These are phyloP conservation scores for Blastomyces percursus DNA, from an alignment of 2,329 filamentous ascomycete genomes.

Conservation along the genomic window DNA sequence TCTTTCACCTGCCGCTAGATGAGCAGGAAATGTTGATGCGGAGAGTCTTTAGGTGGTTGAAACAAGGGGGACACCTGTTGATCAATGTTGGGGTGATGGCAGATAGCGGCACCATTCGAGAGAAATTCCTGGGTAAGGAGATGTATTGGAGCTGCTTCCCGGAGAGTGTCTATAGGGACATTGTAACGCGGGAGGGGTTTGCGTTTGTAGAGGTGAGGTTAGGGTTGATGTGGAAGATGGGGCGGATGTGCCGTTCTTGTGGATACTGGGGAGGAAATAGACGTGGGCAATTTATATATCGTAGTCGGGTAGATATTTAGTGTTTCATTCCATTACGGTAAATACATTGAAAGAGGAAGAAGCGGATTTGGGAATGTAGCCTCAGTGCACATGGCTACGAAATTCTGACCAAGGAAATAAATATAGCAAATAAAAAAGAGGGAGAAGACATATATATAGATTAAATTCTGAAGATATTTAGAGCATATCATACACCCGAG, in stretches of 20 bases:
- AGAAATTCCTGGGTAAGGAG: neutral
- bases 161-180: conserved; percentile 2
- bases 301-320: too few species aligned
- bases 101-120: conserved; percentile 20
- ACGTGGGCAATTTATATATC: neutral
- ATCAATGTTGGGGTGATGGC: conserved; percentile 38
- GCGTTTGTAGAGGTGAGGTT: conserved; percentile 16
- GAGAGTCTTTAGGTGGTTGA: conserved; percentile 38
- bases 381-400: too few species aligned
- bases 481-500: too few species aligned
- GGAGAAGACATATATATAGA: too few species aligned
- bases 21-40: conserved; percentile 41
- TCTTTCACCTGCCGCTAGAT: conserved; percentile 44
- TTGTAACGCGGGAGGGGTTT: conserved; percentile 29
- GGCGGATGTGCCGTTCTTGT: conserved; percentile 5
- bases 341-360: neutral
- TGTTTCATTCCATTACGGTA: neutral
- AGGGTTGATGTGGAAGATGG: conserved; percentile 17
- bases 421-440: too few species aligned
- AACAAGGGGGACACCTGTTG: conserved; percentile 42
- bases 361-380: too few species aligned
- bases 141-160: neutral
- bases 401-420: too few species aligned
- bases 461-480: too few species aligned
- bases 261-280: conserved; percentile 4